Conservation (phyloP, 1,284 basidiomycete genomes). For the Pseudozyma sp. region DNA sequence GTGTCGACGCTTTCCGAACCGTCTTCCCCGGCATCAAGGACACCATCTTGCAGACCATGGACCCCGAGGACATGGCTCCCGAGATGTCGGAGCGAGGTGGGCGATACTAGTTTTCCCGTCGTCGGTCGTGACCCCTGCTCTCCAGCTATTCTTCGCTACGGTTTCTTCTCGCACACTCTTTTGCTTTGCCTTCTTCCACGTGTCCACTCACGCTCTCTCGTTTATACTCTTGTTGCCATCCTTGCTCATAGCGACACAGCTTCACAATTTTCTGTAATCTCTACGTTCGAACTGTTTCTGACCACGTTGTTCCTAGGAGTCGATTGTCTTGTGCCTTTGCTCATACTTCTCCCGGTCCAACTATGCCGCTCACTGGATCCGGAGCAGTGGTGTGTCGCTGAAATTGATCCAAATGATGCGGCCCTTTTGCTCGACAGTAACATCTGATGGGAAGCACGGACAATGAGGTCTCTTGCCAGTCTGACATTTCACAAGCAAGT, state of each 20-base stretch:
- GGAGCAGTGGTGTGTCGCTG: too few relatives aligned
- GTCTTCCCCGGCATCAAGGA: conserved; percentile 66
- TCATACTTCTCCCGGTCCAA: background rate
- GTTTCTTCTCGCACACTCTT: conserved; percentile 9
- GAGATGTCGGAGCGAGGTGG: conserved; percentile 40
- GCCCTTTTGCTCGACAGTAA: too few relatives aligned
- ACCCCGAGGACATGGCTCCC: conserved; percentile 45
- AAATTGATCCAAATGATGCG: too few relatives aligned
- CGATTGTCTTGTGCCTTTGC: too few relatives aligned
- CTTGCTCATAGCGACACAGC: background rate
- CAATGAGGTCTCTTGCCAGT: too few relatives aligned
- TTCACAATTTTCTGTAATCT: conserved; percentile 2
- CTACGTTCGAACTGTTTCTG: background rate
- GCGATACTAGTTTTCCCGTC: conserved; percentile 7
- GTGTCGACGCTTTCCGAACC: conserved; percentile 62
- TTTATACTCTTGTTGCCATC: background rate
- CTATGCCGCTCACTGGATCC: too few relatives aligned
- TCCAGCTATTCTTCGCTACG: background rate
- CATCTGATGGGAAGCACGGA: too few relatives aligned
- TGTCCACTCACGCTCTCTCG: background rate
- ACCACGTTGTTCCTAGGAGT: background rate
- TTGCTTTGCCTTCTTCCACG: background rate
- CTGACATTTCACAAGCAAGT: too few relatives aligned
- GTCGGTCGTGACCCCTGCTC: background rate
- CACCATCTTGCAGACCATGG: conserved; percentile 62